A percentile compares a stretch with the other conserved stretches of the same genome.
Conservation (phyloP, 2,329 filamentous ascomycete species). For the Colletotrichum brevisporum region DNA sequence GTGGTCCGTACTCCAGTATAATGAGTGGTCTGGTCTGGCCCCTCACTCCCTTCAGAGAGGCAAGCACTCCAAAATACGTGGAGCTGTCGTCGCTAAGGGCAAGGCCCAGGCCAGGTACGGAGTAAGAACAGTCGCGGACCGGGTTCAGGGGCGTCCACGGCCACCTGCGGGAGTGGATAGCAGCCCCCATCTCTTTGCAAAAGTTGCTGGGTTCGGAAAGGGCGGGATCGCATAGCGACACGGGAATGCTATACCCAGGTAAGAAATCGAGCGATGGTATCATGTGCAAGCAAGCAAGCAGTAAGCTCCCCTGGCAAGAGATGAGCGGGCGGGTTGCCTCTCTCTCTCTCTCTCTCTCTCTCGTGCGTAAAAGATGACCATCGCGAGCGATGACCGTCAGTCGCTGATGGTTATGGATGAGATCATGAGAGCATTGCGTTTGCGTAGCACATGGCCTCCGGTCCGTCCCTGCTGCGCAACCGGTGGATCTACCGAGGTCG, state of each 20-base stretch:
- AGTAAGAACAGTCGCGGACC: not conserved
- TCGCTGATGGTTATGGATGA: not conserved
- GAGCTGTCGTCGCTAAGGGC: conserved; percentile 26
- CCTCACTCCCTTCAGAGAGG: conserved; percentile 14
- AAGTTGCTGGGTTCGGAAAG: conserved; percentile 38
- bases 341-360: conserved; percentile 5
- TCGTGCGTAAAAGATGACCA: conserved; percentile 23
- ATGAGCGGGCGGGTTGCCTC: conserved; percentile 4
- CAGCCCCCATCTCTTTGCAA: not conserved
- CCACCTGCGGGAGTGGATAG: conserved; percentile 32
- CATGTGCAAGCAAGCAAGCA: not conserved
- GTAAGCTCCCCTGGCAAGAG: conserved; percentile 16
- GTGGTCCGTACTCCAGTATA: conserved; percentile 7
- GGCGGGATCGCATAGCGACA: conserved; percentile 24
- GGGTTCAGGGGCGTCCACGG: conserved; percentile 26
- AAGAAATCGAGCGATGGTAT: not conserved
- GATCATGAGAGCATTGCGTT: conserved; percentile 3
- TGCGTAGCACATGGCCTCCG: conserved; percentile 7
- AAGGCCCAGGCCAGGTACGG: conserved; percentile 10
- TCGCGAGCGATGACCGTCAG: not conserved
- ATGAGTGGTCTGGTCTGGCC: conserved; percentile 20
- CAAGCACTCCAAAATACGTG: conserved; percentile 27
- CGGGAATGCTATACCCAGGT: conserved; percentile 14
- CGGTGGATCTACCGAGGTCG: conserved; percentile 21
- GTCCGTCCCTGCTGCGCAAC: not conserved